phyloP scores from a whole-genome alignment of 768 basidiomycete genomes.

The Panaeolus papilionaceus region DNA sequence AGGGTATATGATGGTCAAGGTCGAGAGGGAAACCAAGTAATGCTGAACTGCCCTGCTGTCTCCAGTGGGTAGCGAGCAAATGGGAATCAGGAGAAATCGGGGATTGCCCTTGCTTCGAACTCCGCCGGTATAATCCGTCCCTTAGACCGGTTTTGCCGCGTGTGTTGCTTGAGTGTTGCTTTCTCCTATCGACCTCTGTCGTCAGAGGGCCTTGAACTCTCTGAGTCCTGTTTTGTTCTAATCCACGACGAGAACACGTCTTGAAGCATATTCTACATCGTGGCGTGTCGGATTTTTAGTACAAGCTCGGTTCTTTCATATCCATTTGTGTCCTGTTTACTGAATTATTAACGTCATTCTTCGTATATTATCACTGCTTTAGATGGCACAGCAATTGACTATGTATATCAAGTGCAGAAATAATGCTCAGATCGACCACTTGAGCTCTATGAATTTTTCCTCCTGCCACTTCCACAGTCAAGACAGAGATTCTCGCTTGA shows the following conservation, averaged over 20 bases:
- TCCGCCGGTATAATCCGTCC: no score
- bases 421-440: no score
- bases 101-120: no score
- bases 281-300: conserved; percentile 52
- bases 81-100: no score
- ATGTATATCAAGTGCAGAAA: not conserved
- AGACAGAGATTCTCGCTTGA: no score
- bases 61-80: no score
- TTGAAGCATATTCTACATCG: conserved; percentile 41
- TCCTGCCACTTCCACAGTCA: no score
- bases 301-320: conserved; percentile 36
- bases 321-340: not conserved
- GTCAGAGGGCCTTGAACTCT: conserved; percentile 54
- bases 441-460: no score
- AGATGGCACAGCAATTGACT: not conserved
- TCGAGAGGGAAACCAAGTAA: no score
- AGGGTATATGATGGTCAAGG: no score
- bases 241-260: conserved; percentile 55
- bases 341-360: not conserved
- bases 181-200: conserved; percentile 36
- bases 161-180: conserved; percentile 42
- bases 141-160: conserved; percentile 38
- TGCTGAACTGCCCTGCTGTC: no score
- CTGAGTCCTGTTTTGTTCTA: conserved; percentile 42
- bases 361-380: not conserved